Conservation (phyloP, 1,139 yeast species). For the Tardiomyces digboiensis region DNA sequence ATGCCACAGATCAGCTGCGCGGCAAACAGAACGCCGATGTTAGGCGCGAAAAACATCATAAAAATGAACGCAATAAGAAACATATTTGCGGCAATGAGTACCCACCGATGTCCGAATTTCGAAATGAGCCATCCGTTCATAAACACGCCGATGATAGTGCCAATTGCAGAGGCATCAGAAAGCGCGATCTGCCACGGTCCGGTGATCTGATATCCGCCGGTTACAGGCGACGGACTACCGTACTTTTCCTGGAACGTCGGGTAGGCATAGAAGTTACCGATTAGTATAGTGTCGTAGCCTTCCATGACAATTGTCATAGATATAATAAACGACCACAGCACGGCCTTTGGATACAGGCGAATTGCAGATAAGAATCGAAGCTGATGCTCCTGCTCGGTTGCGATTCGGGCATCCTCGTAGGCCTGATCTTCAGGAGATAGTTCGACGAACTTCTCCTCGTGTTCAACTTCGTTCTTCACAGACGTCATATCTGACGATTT, state of each 20-base stretch:
- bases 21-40: constrained; percentile 28
- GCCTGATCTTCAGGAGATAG: neutral
- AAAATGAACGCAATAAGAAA: constrained; percentile 30
- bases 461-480: neutral
- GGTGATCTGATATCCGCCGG: constrained; percentile 24
- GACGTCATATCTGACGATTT: too few relatives aligned
- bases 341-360: constrained; percentile 29
- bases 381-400: constrained; percentile 11
- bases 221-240: constrained; percentile 19
- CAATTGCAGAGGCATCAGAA: constrained; percentile 27
- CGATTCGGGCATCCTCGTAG: constrained; percentile 1
- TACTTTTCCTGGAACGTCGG: constrained; percentile 33
- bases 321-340: constrained; percentile 34
- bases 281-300: constrained; percentile 34
- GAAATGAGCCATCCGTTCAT: constrained; percentile 33
- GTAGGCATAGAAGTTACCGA: constrained; percentile 34
- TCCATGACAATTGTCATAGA: constrained; percentile 37
- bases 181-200: constrained; percentile 39
- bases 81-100: constrained; percentile 27
- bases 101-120: constrained; percentile 32
- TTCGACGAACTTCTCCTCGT: neutral
- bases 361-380: constrained; percentile 37
- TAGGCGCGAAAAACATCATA: constrained; percentile 35
- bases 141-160: constrained; percentile 32
- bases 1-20: constrained; percentile 38